phyloP scores from a whole-genome alignment of 192 early-diverging fungal species.

The Coemansia sp. region DNA sequence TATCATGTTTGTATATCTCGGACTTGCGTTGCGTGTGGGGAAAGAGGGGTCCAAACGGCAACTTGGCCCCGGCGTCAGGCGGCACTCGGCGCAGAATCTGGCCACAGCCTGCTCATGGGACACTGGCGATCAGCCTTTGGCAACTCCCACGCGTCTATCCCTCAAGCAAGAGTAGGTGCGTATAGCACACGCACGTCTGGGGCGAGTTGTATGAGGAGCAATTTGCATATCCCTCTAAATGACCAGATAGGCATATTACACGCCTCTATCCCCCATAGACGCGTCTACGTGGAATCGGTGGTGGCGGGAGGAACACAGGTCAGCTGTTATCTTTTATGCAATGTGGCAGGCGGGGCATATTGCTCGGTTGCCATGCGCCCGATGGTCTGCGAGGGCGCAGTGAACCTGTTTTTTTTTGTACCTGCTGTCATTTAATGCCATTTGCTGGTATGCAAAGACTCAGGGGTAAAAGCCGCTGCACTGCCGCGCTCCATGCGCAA shows the following conservation, averaged over 20 bases:
- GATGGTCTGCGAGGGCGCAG: conserved; percentile 12
- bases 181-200: background rate
- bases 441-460: conserved; percentile 1
- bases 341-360: conserved; percentile 1
- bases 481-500: background rate
- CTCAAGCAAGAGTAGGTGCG: background rate
- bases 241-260: conserved; percentile 1
- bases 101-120: conserved; percentile 2
- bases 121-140: conserved; percentile 1
- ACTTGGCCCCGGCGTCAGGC: background rate
- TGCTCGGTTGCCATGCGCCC: conserved; percentile 8
- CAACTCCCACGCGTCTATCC: conserved; percentile 1
- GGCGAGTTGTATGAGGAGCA: background rate
- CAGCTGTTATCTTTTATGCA: conserved; percentile 4
- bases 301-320: conserved; percentile 5
- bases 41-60: background rate
- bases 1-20: background rate
- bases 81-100: background rate
- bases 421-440: background rate
- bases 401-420: background rate
- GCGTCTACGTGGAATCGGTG: conserved; percentile 10
- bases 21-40: background rate
- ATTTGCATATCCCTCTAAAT: background rate
- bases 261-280: conserved; percentile 3
- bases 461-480: background rate